Conservation (phyloP, 2,329 filamentous ascomycete genomes). For the Aspergillus sp. region DNA sequence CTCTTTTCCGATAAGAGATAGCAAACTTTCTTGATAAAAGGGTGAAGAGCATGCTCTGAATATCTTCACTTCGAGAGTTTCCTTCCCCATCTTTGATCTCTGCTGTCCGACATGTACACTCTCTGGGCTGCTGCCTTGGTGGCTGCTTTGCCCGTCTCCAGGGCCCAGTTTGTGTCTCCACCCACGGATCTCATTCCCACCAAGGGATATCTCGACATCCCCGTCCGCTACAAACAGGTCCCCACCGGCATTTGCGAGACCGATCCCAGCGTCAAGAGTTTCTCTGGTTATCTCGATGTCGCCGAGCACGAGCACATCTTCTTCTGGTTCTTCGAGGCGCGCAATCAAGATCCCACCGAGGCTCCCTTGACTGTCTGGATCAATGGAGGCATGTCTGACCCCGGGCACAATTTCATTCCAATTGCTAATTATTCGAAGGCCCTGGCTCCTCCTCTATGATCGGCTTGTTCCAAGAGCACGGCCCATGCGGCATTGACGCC, state of each 20-base stretch:
- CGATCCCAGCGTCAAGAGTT: conserved; percentile 10
- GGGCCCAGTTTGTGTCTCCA: conserved; percentile 4
- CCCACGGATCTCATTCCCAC: conserved; percentile 4
- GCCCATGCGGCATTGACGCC: conserved; percentile 30
- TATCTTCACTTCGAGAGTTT: background rate
- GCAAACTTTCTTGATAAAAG: no score
- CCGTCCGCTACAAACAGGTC: conserved; percentile 12
- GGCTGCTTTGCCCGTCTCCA: background rate
- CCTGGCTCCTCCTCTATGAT: conserved; percentile 36
- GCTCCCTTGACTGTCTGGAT: conserved; percentile 24
- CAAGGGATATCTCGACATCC: conserved; percentile 10
- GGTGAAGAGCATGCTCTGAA: no score
- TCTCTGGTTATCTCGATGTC: conserved; percentile 10
- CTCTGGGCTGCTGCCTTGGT: background rate
- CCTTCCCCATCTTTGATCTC: background rate
- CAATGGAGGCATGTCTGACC: conserved; percentile 16
- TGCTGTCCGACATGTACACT: background rate
- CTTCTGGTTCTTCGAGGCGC: conserved; percentile 8
- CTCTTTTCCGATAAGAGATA: no score
- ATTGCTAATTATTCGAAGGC: background rate
- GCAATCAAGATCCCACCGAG: conserved; percentile 6
- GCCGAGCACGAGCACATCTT: conserved; percentile 11
- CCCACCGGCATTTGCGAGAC: conserved; percentile 11
- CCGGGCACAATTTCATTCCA: background rate
- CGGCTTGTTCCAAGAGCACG: conserved; percentile 37